Base-by-base conservation (phyloP, 768 basidiomycete genomes). In the Russula ochroleuca region DNA sequence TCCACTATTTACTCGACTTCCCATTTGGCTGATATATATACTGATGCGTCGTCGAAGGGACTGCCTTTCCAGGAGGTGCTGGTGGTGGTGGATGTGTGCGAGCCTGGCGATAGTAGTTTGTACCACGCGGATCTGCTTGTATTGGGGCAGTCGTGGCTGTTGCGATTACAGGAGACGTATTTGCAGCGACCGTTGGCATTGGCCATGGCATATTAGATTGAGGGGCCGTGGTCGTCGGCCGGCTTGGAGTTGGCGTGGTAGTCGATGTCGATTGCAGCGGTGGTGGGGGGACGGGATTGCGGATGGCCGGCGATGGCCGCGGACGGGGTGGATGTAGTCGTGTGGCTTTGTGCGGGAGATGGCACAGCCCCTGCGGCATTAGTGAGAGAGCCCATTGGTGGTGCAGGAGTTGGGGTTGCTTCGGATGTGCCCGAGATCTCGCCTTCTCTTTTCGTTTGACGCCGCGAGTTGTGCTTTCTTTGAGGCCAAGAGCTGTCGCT, bases 401-500 rank as follows among this genome's bases (percentile, higher is more conserved):
- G 57, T 28, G 51, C 60, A 28, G 58, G 13, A 14, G 65, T 19
- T 31, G 61, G 57, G 11, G 54, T 21, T 25, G 52, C 59, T 35
- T 61, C 66, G 48, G 62, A 52, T 33, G 59, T 23, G 33, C 28
- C 54, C 19, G 52, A 45, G 21, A n/a, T n/a, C n/a, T 67, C 68
- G 59, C 66, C 56, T 51, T 81, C 81, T 48, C 83, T 48, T 82
- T 79, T 49, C 88, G 81, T 69, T 89, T 89, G 35, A 78, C 77
- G 7, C 81, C 85, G 48, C 86, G 74, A 0, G 80, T 80, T 19
- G 88, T 84, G 66, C 86, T 89, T 68, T 88, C 87, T 73, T 92
- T 92, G 53, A 93, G 77, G 11, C 88, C 87, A 19, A 93, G 73
- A n/a, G 80, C 76, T 1, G 87, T 92, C n/a, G 90, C 91, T 73